Base-by-base conservation (phyloP, 139 green algal species). In the Coelastrella sp. region DNA sequence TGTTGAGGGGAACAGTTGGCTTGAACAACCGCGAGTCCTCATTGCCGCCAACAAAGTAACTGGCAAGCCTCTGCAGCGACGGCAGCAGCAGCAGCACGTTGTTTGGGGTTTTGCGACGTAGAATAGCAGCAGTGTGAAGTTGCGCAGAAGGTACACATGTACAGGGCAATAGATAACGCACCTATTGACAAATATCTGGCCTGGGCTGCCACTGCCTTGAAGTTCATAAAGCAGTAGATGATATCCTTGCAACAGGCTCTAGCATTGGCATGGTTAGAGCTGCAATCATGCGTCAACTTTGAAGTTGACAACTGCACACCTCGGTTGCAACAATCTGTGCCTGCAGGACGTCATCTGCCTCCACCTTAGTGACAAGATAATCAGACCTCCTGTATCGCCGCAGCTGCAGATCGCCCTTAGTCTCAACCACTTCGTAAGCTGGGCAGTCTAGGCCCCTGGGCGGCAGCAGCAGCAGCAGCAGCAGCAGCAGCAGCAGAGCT, bases 1-100 rank as follows among this genome's bases (percentile, higher is more conserved):
- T 87, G 82, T 87, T 87, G 82, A 87, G 65, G 6, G 82, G 82
- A 68, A 87, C 82, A 8, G 82, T 87, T 14, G 82, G 82, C 19
- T 14, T 27, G 24, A 87, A 57, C 82, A 79, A 79, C 27, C 35
- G 15, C 4, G 17, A 14, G 25, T 78, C 82, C 82, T 87, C 82
- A 56, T 87, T 87, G 7, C 79, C 82, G 7, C 82, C 82, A 49
- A 7, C 25, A 20, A 87, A 70, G 82, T 87, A 87, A 70, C 63
- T 65, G 24, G 79, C 12, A 68, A 87, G 82, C n/a, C 82, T 27
- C 82, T 87, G 65, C 76, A 63, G 10, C 11, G 14, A 4, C 11
- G 63, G 14, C 14, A 0, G 10, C 6, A 24, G 70, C 70, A n/a
- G 70, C 74, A 57, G 24, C 24, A 57, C 35, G 35, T 49, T 49